Evolutionary conservation across 108 stramenopile genomes (phyloP).

Genomic region (Cylindrotheca fusiformis): DNA sequence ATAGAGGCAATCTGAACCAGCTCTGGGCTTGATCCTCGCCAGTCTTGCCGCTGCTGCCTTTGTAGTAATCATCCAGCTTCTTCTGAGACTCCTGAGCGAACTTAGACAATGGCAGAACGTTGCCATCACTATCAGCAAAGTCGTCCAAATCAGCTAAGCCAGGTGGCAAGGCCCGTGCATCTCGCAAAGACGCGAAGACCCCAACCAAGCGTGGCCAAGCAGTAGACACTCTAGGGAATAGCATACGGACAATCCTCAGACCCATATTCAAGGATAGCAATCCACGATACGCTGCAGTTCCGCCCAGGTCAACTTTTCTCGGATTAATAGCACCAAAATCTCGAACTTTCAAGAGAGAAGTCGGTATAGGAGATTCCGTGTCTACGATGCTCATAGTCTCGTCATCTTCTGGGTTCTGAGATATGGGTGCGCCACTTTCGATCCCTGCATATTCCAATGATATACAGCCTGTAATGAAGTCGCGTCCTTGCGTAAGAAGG

Average conservation of each 20-base stretch:
- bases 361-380: constrained; percentile 41
- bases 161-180: constrained; percentile 65
- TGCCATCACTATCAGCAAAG: constrained; percentile 83
- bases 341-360: constrained; percentile 27
- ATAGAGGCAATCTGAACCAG: constrained; percentile 44
- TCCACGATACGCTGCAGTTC: constrained; percentile 76
- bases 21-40: constrained; percentile 17
- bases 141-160: constrained; percentile 76
- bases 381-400: constrained; percentile 41
- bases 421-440: constrained; percentile 35
- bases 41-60: constrained; percentile 22
- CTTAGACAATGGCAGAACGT: constrained; percentile 57
- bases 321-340: constrained; percentile 17
- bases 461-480: constrained; percentile 63
- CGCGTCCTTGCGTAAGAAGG: constrained; percentile 62
- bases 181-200: constrained; percentile 68
- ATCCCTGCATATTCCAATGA: constrained; percentile 45
- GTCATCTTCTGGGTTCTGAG: constrained; percentile 18
- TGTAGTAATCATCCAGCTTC: constrained; percentile 54
- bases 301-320: constrained; percentile 39
- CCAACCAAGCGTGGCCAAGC: constrained; percentile 71
- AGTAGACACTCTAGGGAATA: constrained; percentile 39
- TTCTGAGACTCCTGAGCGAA: constrained; percentile 55
- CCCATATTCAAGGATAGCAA: constrained; percentile 69
- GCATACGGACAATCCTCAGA: constrained; percentile 56